Percentiles rank a stretch among this genome's conserved stretches.
phyloP scores from a whole-genome alignment of 2,329 filamentous ascomycete species.

The Thelonectria rubi region DNA sequence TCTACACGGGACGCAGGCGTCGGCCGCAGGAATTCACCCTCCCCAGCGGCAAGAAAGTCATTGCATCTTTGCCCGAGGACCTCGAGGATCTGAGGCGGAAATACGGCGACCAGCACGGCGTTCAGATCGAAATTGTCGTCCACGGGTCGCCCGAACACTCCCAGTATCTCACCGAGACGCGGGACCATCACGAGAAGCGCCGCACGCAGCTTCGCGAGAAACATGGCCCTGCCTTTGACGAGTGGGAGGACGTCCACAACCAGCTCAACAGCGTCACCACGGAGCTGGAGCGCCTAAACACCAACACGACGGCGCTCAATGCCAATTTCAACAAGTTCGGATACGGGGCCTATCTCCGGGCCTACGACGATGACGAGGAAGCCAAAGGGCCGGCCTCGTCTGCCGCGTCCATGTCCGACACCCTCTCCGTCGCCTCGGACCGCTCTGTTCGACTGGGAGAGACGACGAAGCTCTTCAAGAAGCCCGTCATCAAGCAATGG shows the following conservation, averaged over 20 bases:
- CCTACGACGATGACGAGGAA: slow-evolving; percentile 48
- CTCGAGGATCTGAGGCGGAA: slow-evolving; percentile 56
- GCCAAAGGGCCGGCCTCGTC: slow-evolving; percentile 26
- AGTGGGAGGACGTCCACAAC: slow-evolving; percentile 64
- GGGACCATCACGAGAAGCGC: slow-evolving; percentile 61
- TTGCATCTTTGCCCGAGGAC: slow-evolving; percentile 67
- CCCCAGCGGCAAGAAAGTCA: slow-evolving; percentile 64
- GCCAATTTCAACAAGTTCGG: slow-evolving; percentile 72
- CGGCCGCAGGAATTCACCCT: slow-evolving; percentile 62
- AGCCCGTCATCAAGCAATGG: slow-evolving; percentile 70
- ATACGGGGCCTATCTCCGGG: slow-evolving; percentile 66
- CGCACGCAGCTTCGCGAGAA: slow-evolving; percentile 57
- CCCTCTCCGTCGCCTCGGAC: slow-evolving; percentile 38
- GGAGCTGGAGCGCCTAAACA: slow-evolving; percentile 63
- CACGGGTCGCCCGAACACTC: slow-evolving; percentile 61
- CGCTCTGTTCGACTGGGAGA: slow-evolving; percentile 46
- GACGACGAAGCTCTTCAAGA: slow-evolving; percentile 65
- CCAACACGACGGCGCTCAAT: slow-evolving; percentile 64
- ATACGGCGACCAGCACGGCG: slow-evolving; percentile 46
- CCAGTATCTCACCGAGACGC: slow-evolving; percentile 58
- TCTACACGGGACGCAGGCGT: slow-evolving; percentile 41
- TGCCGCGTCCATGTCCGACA: slow-evolving; percentile 35
- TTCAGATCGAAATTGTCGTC: slow-evolving; percentile 65
- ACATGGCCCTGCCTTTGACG: slow-evolving; percentile 61
- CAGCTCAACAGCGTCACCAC: slow-evolving; percentile 61